Conservation (phyloP, 2,329 filamentous ascomycete genomes). For the Teratosphaeria epicoccoides region DNA sequence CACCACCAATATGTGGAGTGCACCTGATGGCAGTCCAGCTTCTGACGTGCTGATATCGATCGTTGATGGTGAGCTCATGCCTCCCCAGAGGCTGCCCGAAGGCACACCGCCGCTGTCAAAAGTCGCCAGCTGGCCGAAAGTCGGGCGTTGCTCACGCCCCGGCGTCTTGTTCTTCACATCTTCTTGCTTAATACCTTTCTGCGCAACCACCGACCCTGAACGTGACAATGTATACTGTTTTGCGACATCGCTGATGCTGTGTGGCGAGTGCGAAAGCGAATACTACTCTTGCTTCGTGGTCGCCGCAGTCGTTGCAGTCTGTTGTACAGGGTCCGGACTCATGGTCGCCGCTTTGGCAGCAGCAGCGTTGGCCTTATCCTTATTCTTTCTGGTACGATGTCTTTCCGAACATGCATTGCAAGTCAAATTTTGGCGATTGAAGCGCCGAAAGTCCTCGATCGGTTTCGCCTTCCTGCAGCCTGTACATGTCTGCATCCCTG, state of each 20-base stretch:
- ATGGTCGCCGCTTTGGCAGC: neutral
- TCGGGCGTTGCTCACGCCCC: neutral
- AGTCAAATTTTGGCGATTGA: slow-evolving; percentile 5
- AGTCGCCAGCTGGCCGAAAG: neutral
- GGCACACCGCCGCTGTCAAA: neutral
- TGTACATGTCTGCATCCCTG: slow-evolving; percentile 5
- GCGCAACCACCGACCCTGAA: neutral
- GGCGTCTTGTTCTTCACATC: neutral
- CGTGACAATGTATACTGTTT: neutral
- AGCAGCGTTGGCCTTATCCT: slow-evolving; percentile 1
- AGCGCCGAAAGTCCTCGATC: slow-evolving; percentile 4
- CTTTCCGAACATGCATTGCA: slow-evolving; percentile 8
- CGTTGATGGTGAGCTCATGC: neutral
- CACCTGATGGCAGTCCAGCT: neutral
- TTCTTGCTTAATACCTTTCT: neutral
- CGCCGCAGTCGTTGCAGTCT: neutral
- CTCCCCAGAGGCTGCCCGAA: neutral
- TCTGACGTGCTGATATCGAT: neutral
- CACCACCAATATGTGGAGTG: neutral
- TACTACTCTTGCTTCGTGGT: slow-evolving; percentile 1
- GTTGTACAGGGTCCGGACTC: neutral
- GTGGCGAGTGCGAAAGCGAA: neutral
- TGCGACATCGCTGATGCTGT: neutral
- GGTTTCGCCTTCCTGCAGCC: slow-evolving; percentile 8
- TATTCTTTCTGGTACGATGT: slow-evolving; percentile 4